phyloP scores from a whole-genome alignment of 805 yeast genomes.

The Candida wancherniae region DNA sequence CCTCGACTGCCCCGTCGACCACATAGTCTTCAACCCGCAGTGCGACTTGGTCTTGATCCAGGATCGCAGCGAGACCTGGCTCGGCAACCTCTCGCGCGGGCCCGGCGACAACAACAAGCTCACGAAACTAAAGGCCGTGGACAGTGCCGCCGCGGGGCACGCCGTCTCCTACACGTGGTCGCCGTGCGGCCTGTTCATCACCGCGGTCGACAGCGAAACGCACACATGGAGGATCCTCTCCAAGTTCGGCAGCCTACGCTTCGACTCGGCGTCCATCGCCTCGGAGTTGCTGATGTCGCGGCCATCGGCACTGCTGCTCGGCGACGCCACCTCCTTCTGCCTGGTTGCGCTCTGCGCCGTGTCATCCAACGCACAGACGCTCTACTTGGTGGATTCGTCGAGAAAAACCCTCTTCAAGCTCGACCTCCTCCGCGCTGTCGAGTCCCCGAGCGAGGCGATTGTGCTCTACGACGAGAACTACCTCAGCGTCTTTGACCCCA shows the following conservation, averaged over 20 bases:
- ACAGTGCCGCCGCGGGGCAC: neutral
- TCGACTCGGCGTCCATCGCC: constrained; percentile 19
- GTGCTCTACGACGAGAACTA: constrained; percentile 25
- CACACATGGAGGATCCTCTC: constrained; percentile 31
- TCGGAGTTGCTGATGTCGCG: too few species aligned
- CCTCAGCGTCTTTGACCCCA: constrained; percentile 17
- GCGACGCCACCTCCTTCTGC: constrained; percentile 19
- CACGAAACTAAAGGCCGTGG: constrained; percentile 1
- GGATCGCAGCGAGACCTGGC: neutral
- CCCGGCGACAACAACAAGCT: constrained; percentile 1
- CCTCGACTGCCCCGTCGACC: constrained; percentile 3
- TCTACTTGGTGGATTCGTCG: constrained; percentile 16
- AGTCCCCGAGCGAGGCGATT: constrained; percentile 10
- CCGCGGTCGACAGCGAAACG: constrained; percentile 15
- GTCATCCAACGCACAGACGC: constrained; percentile 22
- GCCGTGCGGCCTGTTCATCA: constrained; percentile 32
- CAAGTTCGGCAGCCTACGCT: constrained; percentile 30
- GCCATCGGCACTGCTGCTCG: too few species aligned
- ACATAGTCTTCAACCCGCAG: constrained; percentile 15
- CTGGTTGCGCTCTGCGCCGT: constrained; percentile 21
- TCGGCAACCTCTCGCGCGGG: constrained; percentile 1
- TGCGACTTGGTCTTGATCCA: constrained; percentile 10
- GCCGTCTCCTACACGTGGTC: constrained; percentile 24
- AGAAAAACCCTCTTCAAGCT: constrained; percentile 19
- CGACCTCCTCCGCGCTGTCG: constrained; percentile 15